Conservation (phyloP, 495 filamentous ascomycete genomes). For the Pseudevernia furfuracea region DNA sequence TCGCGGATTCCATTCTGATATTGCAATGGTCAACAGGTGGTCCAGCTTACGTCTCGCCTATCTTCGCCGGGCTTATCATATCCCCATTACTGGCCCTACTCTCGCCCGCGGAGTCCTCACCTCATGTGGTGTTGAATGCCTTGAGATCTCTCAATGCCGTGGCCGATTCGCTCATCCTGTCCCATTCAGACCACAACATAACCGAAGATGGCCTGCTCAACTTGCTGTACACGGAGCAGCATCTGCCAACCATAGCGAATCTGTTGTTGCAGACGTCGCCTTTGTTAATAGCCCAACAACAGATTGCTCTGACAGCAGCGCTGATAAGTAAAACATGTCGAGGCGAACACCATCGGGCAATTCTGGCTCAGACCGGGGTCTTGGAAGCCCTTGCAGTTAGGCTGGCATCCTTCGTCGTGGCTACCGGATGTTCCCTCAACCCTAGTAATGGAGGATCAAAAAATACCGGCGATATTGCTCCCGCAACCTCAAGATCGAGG, state of each 20-base stretch:
- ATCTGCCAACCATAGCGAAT: constrained; percentile 50
- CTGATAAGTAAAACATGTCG: constrained; percentile 64
- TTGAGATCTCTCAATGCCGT: constrained; percentile 68
- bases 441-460: constrained; percentile 31
- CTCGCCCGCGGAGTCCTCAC: constrained; percentile 54
- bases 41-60: constrained; percentile 63
- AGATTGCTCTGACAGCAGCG: constrained; percentile 58
- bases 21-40: constrained; percentile 54
- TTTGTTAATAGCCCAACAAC: constrained; percentile 47
- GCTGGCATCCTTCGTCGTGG: constrained; percentile 64
- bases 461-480: constrained; percentile 24
- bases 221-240: constrained; percentile 51
- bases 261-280: constrained; percentile 56
- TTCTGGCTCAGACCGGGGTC: constrained; percentile 61
- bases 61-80: constrained; percentile 59
- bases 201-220: constrained; percentile 51
- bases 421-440: constrained; percentile 46
- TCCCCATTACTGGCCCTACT: constrained; percentile 59
- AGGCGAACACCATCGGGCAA: constrained; percentile 59
- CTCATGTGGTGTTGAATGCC: constrained; percentile 59
- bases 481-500: constrained; percentile 51
- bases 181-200: constrained; percentile 34
- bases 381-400: constrained; percentile 73
- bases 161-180: constrained; percentile 54
- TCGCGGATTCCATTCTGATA: constrained; percentile 11